Base-by-base conservation (phyloP, 441 rosid species). In the Macaranga tanarius region DNA sequence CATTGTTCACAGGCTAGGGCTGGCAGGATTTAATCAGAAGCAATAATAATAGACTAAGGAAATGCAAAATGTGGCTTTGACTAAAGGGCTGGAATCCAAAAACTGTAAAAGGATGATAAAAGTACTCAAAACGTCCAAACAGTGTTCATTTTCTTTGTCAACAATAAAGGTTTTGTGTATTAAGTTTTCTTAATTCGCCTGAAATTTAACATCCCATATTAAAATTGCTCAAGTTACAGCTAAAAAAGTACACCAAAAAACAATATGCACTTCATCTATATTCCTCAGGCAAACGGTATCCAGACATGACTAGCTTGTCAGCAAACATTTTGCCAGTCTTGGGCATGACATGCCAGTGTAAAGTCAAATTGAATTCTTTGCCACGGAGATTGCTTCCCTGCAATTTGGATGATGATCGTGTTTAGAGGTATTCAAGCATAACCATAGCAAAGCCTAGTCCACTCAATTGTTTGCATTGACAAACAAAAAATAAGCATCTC, bases 291-390 rank as follows among this genome's bases (percentile, higher is more conserved):
- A 95, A 79, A 52, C 76, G 89, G 82, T 88, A 93, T 59, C 99
- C 99, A 26, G 98, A 64, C 89, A 88, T 79, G 72, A 91, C 92
- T 38, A 94, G 59, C 76, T 94, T 94, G 82, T 90, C 84, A 0
- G 92, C 86, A 75, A 89, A 87, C 99, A 91, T 95, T 88, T 90
- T 95, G 70, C 99, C 97, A 0, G 97, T 88, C 87, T 95, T 95
- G 22, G 99, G 98, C 99, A 95, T 95, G 62, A 95, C 97, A 72
- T 91, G 97, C 99, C 99, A 95, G 73, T 91, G 99, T 83, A 95
- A 81, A 12, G 99, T 93, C 81, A 95, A 79, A 83, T 95, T 95
- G 89, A 91, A 95, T 26, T 85, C 88, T 78, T 90, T 91, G n/a
- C 98, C 98, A 0, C 91, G 90, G 52, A 95, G 99, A 76, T 88